Base-by-base conservation (phyloP, 305 asterid species). In the Solanum hybrid region DNA sequence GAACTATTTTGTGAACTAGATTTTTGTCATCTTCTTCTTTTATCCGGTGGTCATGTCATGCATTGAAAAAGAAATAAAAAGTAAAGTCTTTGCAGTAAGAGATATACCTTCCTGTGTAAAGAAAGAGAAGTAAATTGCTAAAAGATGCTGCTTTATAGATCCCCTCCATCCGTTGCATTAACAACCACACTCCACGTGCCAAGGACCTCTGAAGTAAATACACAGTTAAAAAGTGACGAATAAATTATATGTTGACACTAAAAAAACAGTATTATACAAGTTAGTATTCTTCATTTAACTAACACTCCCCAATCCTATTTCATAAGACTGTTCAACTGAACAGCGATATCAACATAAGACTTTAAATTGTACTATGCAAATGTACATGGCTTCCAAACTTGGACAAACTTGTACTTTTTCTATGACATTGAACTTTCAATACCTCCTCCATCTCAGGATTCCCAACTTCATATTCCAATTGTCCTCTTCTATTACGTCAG, bases 111-210 rank as follows among this genome's bases (percentile, higher is more conserved):
- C 99, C 99, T 7, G 97, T 94, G 91, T 94, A 93, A 60, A 97
- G 98, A 93, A 97, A 97, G 89, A 97, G 81, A 90, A 97, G 99
- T 71, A 97, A 92, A 92, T 97, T 97, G 89, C 96, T 96, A 81
- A 97, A 96, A 88, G 98, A 95, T 92, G 97, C 98, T 91, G 98
- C 96, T 93, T 93, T 96, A 91, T 93, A 97, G 73, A 97, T 88
- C 85, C 98, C 98, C 94, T 96, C 99, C 75, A 97, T 89, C 32
- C 95, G 96, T 90, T 95, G 98, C 87, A 95, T 89, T 66, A 97
- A 91, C 93, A 93, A 94, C 99, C 99, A 97, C 82, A 93, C 91
- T 88, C 98, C 93, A 85, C 96, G 97, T 89, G 94, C 98, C 86
- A 95, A 87, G 88, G 99, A 93, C 92, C 98, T 93, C 99, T 96